Evolutionary conservation across 495 filamentous ascomycete species (phyloP).

Genomic region (Hapsidospora chrysogenum): DNA sequence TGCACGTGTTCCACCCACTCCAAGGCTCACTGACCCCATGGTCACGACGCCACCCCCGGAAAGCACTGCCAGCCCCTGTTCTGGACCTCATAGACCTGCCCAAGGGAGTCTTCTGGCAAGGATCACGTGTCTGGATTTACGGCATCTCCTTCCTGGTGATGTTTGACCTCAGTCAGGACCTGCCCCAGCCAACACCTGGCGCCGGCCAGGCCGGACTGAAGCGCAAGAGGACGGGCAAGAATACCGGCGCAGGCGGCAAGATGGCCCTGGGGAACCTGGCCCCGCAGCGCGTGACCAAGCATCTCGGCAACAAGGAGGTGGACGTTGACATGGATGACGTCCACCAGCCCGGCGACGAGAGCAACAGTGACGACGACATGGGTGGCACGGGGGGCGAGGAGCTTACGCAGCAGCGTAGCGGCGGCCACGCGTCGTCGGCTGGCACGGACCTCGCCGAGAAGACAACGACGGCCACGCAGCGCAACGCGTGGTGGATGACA

Average conservation of each 20-base stretch:
- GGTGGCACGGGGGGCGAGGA: conserved; percentile 19
- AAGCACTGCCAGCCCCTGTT: conserved; percentile 57
- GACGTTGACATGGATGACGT: conserved; percentile 20
- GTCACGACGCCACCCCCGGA: conserved; percentile 68
- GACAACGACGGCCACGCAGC: conserved; percentile 5
- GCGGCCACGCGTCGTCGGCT: conserved; percentile 5
- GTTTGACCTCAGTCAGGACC: conserved; percentile 66
- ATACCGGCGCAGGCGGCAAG: conserved; percentile 37
- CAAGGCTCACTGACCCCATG: conserved; percentile 63
- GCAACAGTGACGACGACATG: conserved; percentile 22
- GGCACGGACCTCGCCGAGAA: conserved; percentile 9
- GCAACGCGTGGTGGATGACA: conserved; percentile 51
- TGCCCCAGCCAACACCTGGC: conserved; percentile 19
- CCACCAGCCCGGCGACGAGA: conserved; percentile 19
- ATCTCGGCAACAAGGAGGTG: conserved; percentile 23
- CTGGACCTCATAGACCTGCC: conserved; percentile 52
- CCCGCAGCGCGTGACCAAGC: conserved; percentile 16
- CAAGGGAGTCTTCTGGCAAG: conserved; percentile 77
- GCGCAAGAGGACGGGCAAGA: conserved; percentile 33
- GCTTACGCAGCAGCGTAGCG: conserved; percentile 17
- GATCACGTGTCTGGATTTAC: conserved; percentile 68
- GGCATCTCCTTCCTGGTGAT: conserved; percentile 79
- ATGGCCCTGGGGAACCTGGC: conserved; percentile 32
- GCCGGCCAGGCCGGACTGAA: conserved; percentile 27
- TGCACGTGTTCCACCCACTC: conserved; percentile 61